Evolutionary conservation across 2,329 filamentous ascomycete genomes (phyloP), one percentile per base, ranked within the genome.

Genomic region (Trichoderma breve): DNA sequence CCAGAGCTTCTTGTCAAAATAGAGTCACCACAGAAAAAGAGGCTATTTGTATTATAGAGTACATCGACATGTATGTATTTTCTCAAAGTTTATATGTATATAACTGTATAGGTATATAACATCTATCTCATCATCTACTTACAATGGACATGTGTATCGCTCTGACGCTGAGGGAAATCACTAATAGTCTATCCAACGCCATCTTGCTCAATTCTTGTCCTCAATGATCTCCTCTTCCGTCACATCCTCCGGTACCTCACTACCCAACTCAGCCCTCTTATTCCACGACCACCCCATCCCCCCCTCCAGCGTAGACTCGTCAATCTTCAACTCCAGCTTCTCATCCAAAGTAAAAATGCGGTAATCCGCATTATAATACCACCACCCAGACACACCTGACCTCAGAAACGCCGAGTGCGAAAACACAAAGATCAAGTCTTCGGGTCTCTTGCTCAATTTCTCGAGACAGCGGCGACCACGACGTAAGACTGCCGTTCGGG

Each of bases 1-100:
- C 80, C 96, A 99, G 82, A 93, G 90, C 76, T 99, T 99, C 80
- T 82, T 99, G 80, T 88, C 94, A 8, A 70, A 70, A 43, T 70
- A 64, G 53, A 57, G 18, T 28, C 43, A 8, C 4, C n/a, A 39
- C n/a, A 11, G 43, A 51, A 21, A 63, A 51, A 15, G 34, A 97
- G 96, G 82, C 6, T 21, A 12, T 51, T 1, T 51, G 43, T 51
- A 21, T 51, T 47, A 47, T 47, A 47, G 43, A 47, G 43, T 47
- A 47, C 43, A 39, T 21, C 12, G 26, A 26, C 14, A 36, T 34
- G 26, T 24, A 32, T 18, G 36, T 18, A 39, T 39, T 7, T 39
- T 39, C 36, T 18, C 36, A 15, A n/a, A 21, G 30, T 47, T 14
- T 70, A 6, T 30, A 15, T 53, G 26, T 63, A 26, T 36, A 70